A percentile compares a stretch with the other conserved stretches of the same genome.
Conservation (phyloP, 2,329 filamentous ascomycete species). For the Coniosporium tulheliwenetii region DNA sequence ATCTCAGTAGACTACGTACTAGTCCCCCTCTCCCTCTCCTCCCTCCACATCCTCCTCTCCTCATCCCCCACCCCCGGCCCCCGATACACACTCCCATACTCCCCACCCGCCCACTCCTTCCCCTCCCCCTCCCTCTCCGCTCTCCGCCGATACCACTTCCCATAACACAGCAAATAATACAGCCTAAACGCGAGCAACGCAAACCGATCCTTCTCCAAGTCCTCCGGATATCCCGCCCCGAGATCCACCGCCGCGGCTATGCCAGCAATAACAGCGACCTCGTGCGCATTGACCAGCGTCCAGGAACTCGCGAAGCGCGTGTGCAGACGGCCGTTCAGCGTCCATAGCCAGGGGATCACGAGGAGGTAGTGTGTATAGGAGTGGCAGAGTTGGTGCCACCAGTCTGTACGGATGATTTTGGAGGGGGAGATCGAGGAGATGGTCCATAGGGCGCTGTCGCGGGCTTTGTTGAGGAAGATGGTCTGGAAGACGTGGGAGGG, state of each 20-base stretch:
- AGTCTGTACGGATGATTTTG: conserved; percentile 47
- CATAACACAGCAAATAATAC: conserved; percentile 46
- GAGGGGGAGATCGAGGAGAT: conserved; percentile 40
- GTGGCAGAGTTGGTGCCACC: conserved; percentile 54
- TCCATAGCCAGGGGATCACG: conserved; percentile 58
- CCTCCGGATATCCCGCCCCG: conserved; percentile 47
- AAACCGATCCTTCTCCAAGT: conserved; percentile 46
- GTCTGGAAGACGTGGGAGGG: conserved; percentile 55
- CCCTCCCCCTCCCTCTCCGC: conserved; percentile 32
- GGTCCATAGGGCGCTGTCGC: conserved; percentile 40
- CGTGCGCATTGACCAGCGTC: conserved; percentile 57
- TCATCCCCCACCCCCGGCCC: conserved; percentile 39
- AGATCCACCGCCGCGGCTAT: conserved; percentile 56
- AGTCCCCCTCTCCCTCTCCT: conserved; percentile 23
- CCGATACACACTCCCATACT: conserved; percentile 43
- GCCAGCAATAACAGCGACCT: conserved; percentile 54
- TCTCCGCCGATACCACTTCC: conserved; percentile 40
- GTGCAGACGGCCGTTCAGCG: conserved; percentile 48
- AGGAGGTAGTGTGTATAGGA: conserved; percentile 47
- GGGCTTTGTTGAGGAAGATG: conserved; percentile 46
- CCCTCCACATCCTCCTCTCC: conserved; percentile 40
- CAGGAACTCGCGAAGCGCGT: conserved; percentile 51
- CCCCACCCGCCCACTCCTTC: conserved; percentile 38
- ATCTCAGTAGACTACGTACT: too few species aligned
- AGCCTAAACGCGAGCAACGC: conserved; percentile 44